Percentiles rank a stretch among this genome's conserved stretches.
These are phyloP conservation scores for Colletotrichum sp. DNA, from an alignment of 2,329 filamentous ascomycete species.

Conservation along the genomic window DNA sequence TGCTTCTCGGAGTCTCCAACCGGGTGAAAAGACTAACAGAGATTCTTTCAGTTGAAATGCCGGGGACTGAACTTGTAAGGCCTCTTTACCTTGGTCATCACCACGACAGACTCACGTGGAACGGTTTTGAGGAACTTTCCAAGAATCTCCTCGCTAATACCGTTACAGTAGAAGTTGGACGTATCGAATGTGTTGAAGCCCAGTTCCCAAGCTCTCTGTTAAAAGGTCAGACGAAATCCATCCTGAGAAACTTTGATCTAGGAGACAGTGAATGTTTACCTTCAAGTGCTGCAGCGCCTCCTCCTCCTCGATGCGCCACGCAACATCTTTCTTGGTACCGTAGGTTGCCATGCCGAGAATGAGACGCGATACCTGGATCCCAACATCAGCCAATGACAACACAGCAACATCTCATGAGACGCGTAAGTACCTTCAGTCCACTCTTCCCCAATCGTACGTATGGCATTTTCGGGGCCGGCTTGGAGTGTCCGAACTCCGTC, in stretches of 20 bases:
- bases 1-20: background rate
- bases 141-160: background rate
- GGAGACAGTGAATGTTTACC: background rate
- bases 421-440: background rate
- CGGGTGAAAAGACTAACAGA: background rate
- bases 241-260: background rate
- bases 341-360: background rate
- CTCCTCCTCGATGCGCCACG: background rate
- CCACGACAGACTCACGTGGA: background rate
- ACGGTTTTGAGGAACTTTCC: background rate
- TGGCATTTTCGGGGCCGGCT: background rate
- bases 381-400: background rate
- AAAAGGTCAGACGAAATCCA: background rate
- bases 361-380: background rate
- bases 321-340: background rate
- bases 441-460: background rate
- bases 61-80: background rate
- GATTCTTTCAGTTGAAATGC: background rate
- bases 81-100: background rate
- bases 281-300: background rate
- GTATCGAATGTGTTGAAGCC: background rate
- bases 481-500: background rate
- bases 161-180: background rate
- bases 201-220: background rate
- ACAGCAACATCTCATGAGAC: background rate